phyloP scores from a whole-genome alignment of 2,329 filamentous ascomycete species.

The Diaporthe amygdali region DNA sequence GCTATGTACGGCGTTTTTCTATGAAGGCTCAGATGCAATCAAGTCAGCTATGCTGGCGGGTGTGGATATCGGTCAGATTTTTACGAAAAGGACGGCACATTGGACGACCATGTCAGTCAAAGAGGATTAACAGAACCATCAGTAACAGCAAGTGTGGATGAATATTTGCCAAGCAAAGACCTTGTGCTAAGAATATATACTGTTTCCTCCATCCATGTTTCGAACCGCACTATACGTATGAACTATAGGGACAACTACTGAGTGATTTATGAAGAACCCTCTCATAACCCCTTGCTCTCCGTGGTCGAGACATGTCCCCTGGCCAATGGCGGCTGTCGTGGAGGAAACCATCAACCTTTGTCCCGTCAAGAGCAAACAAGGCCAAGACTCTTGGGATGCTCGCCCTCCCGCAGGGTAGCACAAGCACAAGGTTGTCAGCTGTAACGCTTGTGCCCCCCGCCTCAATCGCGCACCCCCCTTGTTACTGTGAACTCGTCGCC shows the following conservation, averaged over 20 bases:
- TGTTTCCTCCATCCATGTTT: not conserved
- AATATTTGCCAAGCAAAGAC: not conserved
- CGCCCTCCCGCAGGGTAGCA: not conserved
- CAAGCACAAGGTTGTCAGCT: not conserved
- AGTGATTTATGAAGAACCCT: not conserved
- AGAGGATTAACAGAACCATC: too few relatives aligned
- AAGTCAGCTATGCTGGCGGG: not conserved
- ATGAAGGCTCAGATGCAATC: not conserved
- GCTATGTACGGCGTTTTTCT: conserved; percentile 4
- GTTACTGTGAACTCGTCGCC: not conserved
- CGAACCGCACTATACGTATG: not conserved
- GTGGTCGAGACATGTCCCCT: not conserved
- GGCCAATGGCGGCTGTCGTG: not conserved
- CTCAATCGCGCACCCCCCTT: not conserved
- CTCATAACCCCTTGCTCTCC: not conserved
- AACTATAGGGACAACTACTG: not conserved
- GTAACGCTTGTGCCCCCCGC: not conserved
- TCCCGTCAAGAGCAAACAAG: not conserved
- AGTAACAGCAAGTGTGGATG: not conserved
- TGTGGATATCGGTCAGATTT: not conserved
- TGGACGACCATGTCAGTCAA: not conserved
- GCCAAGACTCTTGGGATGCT: conserved; percentile 7
- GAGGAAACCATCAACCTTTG: not conserved
- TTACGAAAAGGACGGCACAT: not conserved
- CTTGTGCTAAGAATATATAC: conserved; percentile 1